A percentile compares a stretch with the other conserved stretches of the same genome.
phyloP scores from a whole-genome alignment of 768 basidiomycete species.

The Pluteus cervinus region DNA sequence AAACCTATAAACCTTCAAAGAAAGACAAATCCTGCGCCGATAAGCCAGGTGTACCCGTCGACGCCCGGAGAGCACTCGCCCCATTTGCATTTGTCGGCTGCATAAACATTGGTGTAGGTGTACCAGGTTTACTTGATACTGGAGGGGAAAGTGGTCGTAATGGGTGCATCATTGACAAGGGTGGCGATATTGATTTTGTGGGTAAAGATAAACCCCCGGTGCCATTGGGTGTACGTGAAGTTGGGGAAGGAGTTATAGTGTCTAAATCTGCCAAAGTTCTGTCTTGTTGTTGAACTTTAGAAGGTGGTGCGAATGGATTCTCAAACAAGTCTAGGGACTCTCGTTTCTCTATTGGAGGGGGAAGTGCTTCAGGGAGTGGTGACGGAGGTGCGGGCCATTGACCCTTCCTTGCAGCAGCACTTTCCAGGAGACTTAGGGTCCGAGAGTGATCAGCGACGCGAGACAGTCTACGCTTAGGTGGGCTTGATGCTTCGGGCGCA shows the following conservation, averaged over 20 bases:
- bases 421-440: conserved; percentile 51
- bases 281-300: no score
- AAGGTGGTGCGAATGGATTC: no score
- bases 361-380: conserved; percentile 33
- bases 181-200: no score
- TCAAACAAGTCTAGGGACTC: conserved; percentile 3
- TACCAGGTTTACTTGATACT: no score
- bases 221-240: no score
- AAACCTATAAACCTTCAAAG: conserved; percentile 72
- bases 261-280: no score
- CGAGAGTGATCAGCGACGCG: conserved; percentile 46
- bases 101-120: conserved; percentile 6
- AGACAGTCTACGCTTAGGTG: conserved; percentile 22
- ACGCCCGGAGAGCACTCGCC: conserved; percentile 12
- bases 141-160: no score
- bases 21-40: conserved; percentile 85
- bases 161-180: no score
- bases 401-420: conserved; percentile 45
- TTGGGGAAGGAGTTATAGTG: no score
- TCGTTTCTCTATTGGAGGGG: conserved; percentile 14
- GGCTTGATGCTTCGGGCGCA: conserved; percentile 9
- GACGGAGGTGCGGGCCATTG: conserved; percentile 45
- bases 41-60: conserved; percentile 41
- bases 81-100: conserved; percentile 10
- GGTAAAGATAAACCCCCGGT: no score